Evolutionary conservation across 2,329 filamentous ascomycete species (phyloP), one percentile per base, ranked within the genome.

Genomic region (Grosmannia penicillata): DNA sequence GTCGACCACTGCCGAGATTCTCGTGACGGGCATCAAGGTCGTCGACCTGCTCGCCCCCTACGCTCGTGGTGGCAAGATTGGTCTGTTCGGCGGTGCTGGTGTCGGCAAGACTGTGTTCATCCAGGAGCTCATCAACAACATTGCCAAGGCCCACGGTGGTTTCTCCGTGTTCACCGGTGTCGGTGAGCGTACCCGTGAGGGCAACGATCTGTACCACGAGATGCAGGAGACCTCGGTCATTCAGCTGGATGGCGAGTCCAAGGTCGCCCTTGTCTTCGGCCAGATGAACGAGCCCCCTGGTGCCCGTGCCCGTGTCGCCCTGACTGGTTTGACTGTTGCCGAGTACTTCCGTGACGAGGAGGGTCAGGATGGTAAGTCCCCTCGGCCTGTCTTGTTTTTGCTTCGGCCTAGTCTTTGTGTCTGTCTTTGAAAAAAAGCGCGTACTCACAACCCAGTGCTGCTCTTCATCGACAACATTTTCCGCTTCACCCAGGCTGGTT

Each of bases 401-500:
- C n/a, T n/a, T n/a, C n/a, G n/a, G n/a, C n/a, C n/a, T n/a, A n/a
- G n/a, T n/a, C n/a, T n/a, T n/a, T n/a, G n/a, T n/a, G n/a, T n/a
- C n/a, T n/a, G n/a, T n/a, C n/a, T n/a, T n/a, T n/a, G n/a, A n/a
- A n/a, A n/a, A n/a, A n/a, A n/a, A n/a, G n/a, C 8, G 9, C 4
- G 3, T 10, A 8, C 24, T 35, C 26, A 28, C 33, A 8, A 24
- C 6, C 6, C 35, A 82, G 85, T 95, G 76, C 75, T 95, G 62
- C 86, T 95, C 65, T 95, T 96, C 76, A 96, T 96, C 65, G 91
- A 98, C 82, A 98, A 98, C 78, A 96, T 98, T 70, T 96, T 95
- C 85, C 82, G 91, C 60, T 96, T 96, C 78, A 95, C 89, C 51
- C 89, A 96, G 72, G 91, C 91, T 64, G 91, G 91, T 87, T 96